Evolutionary conservation across 2,329 filamentous ascomycete genomes (phyloP), one percentile per base, ranked within the genome.

Genomic region (Herpotrichia juniperi): DNA sequence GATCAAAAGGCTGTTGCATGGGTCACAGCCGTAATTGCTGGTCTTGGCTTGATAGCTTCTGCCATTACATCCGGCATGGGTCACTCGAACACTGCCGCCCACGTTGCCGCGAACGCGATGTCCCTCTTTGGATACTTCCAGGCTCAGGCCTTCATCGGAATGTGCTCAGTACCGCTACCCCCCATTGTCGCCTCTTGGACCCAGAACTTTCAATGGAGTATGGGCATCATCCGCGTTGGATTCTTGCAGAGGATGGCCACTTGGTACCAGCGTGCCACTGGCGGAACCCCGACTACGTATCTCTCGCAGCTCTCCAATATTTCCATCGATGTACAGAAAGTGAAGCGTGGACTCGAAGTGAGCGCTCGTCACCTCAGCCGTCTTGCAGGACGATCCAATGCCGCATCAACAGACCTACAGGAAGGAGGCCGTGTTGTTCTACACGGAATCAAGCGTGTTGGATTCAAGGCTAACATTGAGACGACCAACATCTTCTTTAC

Each of bases 61-160:
- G 93, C 91, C 56, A 83, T 97, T 58, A 90, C 93, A 25, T 96
- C 92, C 24, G 92, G 92, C 26, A 80, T 97, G 4, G 93, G 93
- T 10, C 92, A 97, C 74, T 91, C 91, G 44, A 97, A 97, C 73
- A 93, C 93, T 4, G 93, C 93, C 42, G 92, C 93, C 45, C 93
- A 97, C 75, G 90, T 97, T 58, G 93, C 93, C 48, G 89, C 93
- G 49, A 96, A 96, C 69, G 91, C 93, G 3, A 83, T 97, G 57
- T 94, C 93, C n/a, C 86, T 97, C 25, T 96, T 96, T 71, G 86
- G 89, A 55, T 97, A 94, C 76, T 96, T 97, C 82, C 93, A 97
- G 76, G 87, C 91, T 4, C 93, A 96, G 75, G 93, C 93, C 22
- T 91, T 97, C 74, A 81, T 96, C 65, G 93, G 93, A 58, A 87